Evolutionary conservation across 2,329 filamentous ascomycete species (phyloP), one percentile per base, ranked within the genome.

Genomic region (Pseudogymnoascus sp.): DNA sequence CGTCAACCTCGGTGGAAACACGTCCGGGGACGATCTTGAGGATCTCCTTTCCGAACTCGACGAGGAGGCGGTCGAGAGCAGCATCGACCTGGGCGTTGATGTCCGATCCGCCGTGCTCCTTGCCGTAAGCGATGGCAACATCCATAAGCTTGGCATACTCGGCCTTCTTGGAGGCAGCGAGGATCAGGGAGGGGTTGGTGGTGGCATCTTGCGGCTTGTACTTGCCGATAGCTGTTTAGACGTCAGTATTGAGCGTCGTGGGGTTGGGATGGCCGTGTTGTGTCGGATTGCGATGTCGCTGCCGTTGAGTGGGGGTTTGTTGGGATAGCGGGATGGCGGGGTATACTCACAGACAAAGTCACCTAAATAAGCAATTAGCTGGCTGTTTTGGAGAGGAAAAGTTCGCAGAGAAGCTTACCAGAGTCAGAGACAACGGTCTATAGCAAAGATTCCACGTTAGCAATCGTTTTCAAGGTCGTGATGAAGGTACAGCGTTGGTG

Each of bases 171-270:
- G 95, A 93, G 69, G 95, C 95, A 71, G 93, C 93, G 76, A 99
- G 89, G 80, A 99, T 97, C 77, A 99, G 85, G 68, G 95, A 97
- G 66, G 95, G 95, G 87, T 99, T 99, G 83, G 95, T 99, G 78
- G 95, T 99, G 75, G 95, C 95, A 90, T 99, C 95, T 85, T 99
- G 93, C 69, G 95, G 95, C 87, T 96, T 96, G 88, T 99, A 99
- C 84, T 97, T 97, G 83, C 84, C 93, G 78, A 99, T 99, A 79
- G 93, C 93, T 86, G 80, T 77, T 70, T 79, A 78, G 75, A 81
- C 65, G 67, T 70, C 66, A 68, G 62, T 61, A 65, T 57, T 62
- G 45, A 51, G 60, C 42, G 21, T 47, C 61, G 65, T 62, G 65
- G 54, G 65, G 67, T 66, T 68, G 23, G 54, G 40, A 62, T 64